Evolutionary conservation across 2,329 filamentous ascomycete species (phyloP).

Genomic region (Capronia coronata): DNA sequence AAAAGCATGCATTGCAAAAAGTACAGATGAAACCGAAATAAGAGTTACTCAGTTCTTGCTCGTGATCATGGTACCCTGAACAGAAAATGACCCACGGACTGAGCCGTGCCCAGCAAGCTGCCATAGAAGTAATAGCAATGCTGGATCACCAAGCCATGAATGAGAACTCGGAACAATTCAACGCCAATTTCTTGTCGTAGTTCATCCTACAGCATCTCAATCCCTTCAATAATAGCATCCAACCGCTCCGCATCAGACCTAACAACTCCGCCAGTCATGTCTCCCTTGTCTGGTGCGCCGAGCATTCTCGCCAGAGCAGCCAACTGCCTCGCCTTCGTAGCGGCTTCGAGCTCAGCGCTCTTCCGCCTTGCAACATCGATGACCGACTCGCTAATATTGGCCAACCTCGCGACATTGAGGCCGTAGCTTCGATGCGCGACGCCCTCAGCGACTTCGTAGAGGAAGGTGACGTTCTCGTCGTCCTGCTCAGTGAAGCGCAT

Average conservation of each 20-base stretch:
- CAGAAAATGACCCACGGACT: no score
- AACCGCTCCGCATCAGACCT: slow-evolving; percentile 1
- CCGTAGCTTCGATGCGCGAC: slow-evolving; percentile 93
- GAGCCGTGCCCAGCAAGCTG: no score
- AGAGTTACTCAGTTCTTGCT: no score
- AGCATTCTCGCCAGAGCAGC: slow-evolving; percentile 28
- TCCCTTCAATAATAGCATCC: slow-evolving; percentile 25
- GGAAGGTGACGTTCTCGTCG: slow-evolving; percentile 79
- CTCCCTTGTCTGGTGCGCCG: not conserved
- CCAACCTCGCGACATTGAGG: slow-evolving; percentile 82
- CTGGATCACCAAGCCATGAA: no score
- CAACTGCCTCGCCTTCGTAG: slow-evolving; percentile 59
- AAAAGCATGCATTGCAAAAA: no score
- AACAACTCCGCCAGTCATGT: not conserved
- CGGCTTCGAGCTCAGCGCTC: slow-evolving; percentile 71
- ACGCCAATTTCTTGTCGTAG: not conserved
- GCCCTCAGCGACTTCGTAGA: slow-evolving; percentile 87
- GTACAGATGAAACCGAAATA: no score
- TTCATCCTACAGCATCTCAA: slow-evolving; percentile 23
- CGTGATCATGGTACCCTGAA: no score
- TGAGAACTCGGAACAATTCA: no score
- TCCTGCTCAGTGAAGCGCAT: slow-evolving; percentile 72
- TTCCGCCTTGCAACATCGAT: slow-evolving; percentile 74
- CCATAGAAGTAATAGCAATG: no score
- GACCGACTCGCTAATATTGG: slow-evolving; percentile 68